A percentile compares a stretch with the other conserved stretches of the same genome.
These are phyloP conservation scores for Psidium friedrichsthalianum DNA, from an alignment of 345 rosid species.

Conservation along the genomic window DNA sequence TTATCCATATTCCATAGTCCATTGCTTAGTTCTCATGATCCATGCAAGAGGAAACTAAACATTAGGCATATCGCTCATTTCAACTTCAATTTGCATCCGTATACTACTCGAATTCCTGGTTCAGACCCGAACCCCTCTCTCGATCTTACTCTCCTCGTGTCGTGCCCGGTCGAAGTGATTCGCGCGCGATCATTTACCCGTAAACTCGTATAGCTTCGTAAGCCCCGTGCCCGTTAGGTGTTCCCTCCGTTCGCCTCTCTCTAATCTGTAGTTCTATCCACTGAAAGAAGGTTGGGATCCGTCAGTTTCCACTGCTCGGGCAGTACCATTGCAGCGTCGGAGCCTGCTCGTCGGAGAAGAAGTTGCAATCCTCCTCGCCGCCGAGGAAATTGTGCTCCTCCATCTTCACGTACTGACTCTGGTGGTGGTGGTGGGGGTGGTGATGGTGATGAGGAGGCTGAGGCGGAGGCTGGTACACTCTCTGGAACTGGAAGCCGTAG, in stretches of 20 bases:
- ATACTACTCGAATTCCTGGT: not conserved
- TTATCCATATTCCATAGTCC: not conserved
- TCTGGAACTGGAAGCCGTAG: constrained; percentile 15
- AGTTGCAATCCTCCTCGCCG: constrained; percentile 68
- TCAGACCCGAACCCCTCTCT: not conserved
- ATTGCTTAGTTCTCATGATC: not conserved
- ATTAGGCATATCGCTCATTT: not conserved
- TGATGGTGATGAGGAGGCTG: constrained; percentile 16
- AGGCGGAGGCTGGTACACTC: not conserved
- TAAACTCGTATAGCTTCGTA: not conserved
- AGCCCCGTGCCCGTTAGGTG: not conserved
- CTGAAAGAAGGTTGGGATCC: not conserved
- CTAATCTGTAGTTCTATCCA: not conserved
- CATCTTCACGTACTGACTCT: constrained; percentile 57
- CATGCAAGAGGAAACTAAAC: not conserved
- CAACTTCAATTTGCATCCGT: not conserved
- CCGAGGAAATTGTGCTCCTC: constrained; percentile 75
- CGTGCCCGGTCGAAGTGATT: not conserved
- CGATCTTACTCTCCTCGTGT: not conserved
- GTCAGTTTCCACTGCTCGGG: constrained; percentile 45
- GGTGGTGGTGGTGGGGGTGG: not conserved
- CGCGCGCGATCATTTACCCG: not conserved
- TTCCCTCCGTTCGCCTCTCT: not conserved
- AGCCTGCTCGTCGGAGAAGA: constrained; percentile 81
- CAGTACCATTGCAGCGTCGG: constrained; percentile 80